Base-by-base conservation (phyloP, 805 yeast genomes). In the Myxozyma sirexii region DNA sequence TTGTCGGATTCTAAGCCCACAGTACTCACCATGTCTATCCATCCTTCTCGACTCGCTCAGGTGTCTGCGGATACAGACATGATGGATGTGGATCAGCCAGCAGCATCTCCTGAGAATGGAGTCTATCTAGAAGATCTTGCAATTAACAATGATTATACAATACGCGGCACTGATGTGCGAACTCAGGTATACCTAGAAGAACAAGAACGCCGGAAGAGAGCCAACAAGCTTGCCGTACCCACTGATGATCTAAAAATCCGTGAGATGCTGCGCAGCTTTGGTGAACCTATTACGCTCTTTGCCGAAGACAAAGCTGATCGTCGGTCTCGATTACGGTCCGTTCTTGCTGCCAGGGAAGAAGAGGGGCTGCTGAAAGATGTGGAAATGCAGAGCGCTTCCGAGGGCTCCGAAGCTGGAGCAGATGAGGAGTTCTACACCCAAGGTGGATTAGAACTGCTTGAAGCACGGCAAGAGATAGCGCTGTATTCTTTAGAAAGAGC, bases 391-490 rank as follows among this genome's bases (percentile, higher is more conserved):
- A 63, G 54, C 15, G 72, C 57, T 8, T 67, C 54, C 13, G 72
- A 62, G 2, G 74, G 67, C 1, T 77, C 71, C 5, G 79, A 74
- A 0, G 82, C 76, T 2, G 84, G 79, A 0, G 86, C 84, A 8
- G 86, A 88, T 13, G 96, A 86, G 52, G 96, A 90, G 60, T 91
- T 87, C 69, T 90, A 84, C 68, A 90, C 97, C 0, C 96, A 96
- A 0, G 97, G 96, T 0, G 72, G 81, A 0, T 75, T 74, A 2
- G 81, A 77, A 4, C 72, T 92, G 8, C 73, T 79, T 6, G 74
- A 77, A 1, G 79, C 83, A 0, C 78, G 98, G 53, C 70, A 74
- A 38, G 60, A 65, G 1, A 76, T 92, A 0, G 80, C 90, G 0
- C 60, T 72, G 4, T 74, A 73, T 56, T 86, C 96, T 0, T 66